Evolutionary conservation across 1,139 yeast genomes (phyloP).

Genomic region (Scheffersomyces insectosa): DNA sequence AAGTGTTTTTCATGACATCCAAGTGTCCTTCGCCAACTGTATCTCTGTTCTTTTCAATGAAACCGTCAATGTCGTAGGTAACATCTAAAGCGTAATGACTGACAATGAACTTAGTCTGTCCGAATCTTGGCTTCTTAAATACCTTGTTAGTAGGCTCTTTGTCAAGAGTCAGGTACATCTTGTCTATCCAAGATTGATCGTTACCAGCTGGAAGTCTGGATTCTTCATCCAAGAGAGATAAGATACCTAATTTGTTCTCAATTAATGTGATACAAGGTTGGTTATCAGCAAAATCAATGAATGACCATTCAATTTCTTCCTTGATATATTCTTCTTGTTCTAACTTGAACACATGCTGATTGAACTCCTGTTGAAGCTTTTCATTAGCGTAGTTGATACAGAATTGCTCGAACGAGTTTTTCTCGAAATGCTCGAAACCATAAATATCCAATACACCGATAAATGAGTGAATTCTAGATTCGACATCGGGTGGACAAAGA

Average conservation of each 20-base stretch:
- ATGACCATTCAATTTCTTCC: conserved; percentile 96
- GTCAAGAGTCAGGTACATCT: conserved; percentile 82
- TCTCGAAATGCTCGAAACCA: conserved; percentile 95
- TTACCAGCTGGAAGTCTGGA: conserved; percentile 92
- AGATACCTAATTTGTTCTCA: conserved; percentile 85
- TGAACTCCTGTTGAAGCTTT: conserved; percentile 95
- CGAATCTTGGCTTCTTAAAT: conserved; percentile 93
- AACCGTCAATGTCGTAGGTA: conserved; percentile 88
- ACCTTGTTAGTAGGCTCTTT: conserved; percentile 76
- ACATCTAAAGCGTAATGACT: conserved; percentile 96
- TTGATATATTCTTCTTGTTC: conserved; percentile 93
- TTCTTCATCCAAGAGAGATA: conserved; percentile 91
- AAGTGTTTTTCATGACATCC: conserved; percentile 73
- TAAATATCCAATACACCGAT: conserved; percentile 97
- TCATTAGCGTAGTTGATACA: conserved; percentile 98
- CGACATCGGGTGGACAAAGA: conserved; percentile 73
- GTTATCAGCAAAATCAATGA: conserved; percentile 93
- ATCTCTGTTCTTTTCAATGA: conserved; percentile 95
- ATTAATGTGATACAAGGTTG: conserved; percentile 96
- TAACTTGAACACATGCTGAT: conserved; percentile 93
- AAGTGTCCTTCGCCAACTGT: conserved; percentile 95
- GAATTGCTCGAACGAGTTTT: conserved; percentile 93
- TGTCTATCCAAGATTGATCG: conserved; percentile 90
- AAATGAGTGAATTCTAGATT: conserved; percentile 61
- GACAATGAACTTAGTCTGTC: conserved; percentile 87